Conservation (phyloP, 108 stramenopile species). For the Cylindrotheca fusiformis region DNA sequence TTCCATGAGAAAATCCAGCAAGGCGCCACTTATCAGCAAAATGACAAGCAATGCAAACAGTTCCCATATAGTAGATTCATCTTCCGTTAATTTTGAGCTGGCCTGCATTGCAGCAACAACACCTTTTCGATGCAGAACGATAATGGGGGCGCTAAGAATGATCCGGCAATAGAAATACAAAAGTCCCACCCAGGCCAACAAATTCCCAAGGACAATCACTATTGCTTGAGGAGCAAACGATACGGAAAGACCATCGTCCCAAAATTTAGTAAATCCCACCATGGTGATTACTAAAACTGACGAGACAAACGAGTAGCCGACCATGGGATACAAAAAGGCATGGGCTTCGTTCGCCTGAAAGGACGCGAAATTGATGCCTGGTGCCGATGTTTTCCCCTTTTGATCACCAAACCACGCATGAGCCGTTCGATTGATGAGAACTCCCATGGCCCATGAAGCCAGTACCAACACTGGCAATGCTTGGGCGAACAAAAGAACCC, state of each 20-base stretch:
- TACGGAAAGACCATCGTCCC: not conserved
- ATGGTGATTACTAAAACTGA: not conserved
- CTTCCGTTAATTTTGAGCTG: not conserved
- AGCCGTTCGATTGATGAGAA: not conserved
- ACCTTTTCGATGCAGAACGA: not conserved
- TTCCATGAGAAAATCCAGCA: not conserved
- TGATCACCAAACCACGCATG: not conserved
- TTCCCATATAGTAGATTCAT: not conserved
- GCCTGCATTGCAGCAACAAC: not conserved
- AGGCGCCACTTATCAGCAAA: not conserved
- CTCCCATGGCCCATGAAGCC: not conserved
- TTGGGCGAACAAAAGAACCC: not conserved
- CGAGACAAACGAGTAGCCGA: not conserved
- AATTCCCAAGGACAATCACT: not conserved
- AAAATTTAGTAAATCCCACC: not conserved
- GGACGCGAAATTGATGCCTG: not conserved
- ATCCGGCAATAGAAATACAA: not conserved
- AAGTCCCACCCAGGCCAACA: not conserved
- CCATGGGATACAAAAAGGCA: constrained; percentile 1
- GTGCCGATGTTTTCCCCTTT: not conserved
- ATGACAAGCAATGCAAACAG: not conserved
- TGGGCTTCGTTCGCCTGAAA: not conserved
- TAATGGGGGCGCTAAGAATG: not conserved
- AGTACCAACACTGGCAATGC: not conserved
- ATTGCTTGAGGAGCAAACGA: not conserved